Conservation (phyloP, 257 asterid species). For the Petrea volubilis region DNA sequence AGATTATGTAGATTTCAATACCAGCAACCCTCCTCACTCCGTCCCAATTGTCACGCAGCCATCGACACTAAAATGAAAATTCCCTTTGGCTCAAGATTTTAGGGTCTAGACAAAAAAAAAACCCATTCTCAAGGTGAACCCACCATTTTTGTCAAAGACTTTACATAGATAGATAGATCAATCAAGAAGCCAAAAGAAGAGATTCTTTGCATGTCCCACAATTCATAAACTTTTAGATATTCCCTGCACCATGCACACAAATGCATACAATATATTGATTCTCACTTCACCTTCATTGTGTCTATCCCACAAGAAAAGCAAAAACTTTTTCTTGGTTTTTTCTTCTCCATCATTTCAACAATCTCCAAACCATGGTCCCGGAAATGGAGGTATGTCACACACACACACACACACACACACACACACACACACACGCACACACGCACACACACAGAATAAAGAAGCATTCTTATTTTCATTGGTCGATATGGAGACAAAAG, state of each 20-base stretch:
- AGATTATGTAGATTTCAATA: too few species aligned
- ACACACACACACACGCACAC: not conserved
- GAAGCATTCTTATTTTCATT: too few species aligned
- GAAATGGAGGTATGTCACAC: constrained; percentile 38
- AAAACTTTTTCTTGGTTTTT: constrained; percentile 2
- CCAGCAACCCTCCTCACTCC: too few species aligned
- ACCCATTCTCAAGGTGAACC: not conserved
- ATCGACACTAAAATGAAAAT: too few species aligned
- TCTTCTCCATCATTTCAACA: constrained; percentile 11
- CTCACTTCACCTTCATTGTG: constrained; percentile 22
- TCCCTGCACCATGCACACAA: constrained; percentile 34
- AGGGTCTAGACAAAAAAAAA: too few species aligned
- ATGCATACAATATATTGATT: constrained; percentile 45
- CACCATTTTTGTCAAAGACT: not conserved
- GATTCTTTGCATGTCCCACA: constrained; percentile 75
- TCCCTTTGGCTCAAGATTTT: not conserved
- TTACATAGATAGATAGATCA: not conserved
- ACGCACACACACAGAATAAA: not conserved
- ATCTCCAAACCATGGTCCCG: constrained; percentile 32
- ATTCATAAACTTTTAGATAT: constrained; percentile 49
- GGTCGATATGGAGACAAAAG: too few species aligned
- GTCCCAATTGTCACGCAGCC: too few species aligned
- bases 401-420: not conserved
- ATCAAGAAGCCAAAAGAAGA: constrained; percentile 20
- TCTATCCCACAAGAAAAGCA: constrained; percentile 27